Conservation (phyloP, 805 yeast species). For the Zygosaccharomyces siamensis region DNA sequence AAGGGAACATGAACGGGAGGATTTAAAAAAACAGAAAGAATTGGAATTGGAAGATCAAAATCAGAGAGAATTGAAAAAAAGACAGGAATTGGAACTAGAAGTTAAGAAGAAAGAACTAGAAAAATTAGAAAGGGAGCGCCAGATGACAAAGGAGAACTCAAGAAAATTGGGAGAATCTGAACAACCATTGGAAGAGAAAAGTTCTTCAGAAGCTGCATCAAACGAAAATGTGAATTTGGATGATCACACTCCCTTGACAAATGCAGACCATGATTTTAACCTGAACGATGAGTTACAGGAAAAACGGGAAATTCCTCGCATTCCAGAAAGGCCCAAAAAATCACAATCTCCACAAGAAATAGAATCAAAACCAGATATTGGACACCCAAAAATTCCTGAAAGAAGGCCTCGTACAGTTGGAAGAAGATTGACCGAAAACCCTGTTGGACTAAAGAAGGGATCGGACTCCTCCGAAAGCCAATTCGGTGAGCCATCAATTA, state of each 20-base stretch:
- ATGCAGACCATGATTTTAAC: not conserved
- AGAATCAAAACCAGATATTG: not conserved
- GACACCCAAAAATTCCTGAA: not conserved
- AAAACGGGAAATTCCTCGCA: not conserved
- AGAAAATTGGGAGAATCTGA: not conserved
- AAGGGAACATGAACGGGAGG: not conserved
- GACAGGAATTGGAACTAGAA: not conserved
- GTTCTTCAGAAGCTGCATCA: not conserved
- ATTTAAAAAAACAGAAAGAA: not conserved
- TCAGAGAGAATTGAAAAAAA: not conserved
- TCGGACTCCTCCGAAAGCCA: not conserved
- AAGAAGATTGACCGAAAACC: conserved; percentile 3
- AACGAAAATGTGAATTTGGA: not conserved
- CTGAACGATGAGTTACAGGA: not conserved
- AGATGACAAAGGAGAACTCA: not conserved
- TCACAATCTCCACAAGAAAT: not conserved
- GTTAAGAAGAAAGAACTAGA: conserved; percentile 1
- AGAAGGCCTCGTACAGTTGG: not conserved
- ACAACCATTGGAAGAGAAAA: not conserved
- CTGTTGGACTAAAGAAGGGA: conserved; percentile 15
- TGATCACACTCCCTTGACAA: not conserved
- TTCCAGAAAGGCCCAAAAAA: not conserved
- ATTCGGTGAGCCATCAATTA: not conserved
- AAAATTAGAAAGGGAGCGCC: conserved; percentile 1
- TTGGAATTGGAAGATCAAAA: not conserved